Conservation (phyloP, 106 monocot genomes). For the Posidonia australis region DNA sequence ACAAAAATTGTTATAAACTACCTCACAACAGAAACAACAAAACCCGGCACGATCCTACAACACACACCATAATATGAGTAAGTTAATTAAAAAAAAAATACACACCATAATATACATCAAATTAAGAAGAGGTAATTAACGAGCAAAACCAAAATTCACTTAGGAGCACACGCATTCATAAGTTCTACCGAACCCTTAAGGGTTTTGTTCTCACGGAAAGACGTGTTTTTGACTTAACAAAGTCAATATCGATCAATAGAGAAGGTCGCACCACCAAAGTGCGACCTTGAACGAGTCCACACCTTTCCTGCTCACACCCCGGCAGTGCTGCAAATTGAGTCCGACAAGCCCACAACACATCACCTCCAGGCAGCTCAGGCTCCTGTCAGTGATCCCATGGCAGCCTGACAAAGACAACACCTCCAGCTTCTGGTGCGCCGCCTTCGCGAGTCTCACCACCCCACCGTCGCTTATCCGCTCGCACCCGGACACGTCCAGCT, state of each 20-base stretch:
- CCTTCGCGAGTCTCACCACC: constrained; percentile 9
- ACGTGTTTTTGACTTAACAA: no score
- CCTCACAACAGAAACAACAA: no score
- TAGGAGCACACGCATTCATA: no score
- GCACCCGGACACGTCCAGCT: constrained; percentile 25
- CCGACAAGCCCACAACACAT: constrained; percentile 13
- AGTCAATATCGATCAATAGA: constrained; percentile 7
- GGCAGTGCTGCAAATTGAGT: constrained; percentile 15
- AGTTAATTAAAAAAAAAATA: no score
- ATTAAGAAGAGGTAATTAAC: no score
- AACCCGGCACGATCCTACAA: no score
- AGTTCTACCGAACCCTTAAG: no score
- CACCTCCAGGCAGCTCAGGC: constrained; percentile 11
- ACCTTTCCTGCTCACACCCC: constrained; percentile 6
- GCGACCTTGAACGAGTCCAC: constrained; percentile 1
- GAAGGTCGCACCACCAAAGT: constrained; percentile 25
- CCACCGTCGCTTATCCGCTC: constrained; percentile 18
- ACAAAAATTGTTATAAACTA: no score
- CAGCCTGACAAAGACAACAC: constrained; percentile 27
- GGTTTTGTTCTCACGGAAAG: no score
- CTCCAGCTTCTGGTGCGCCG: constrained; percentile 8
- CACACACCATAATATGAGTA: no score
- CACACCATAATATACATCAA: no score
- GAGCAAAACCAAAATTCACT: no score
- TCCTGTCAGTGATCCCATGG: constrained; percentile 14